Conservation (phyloP, 495 filamentous ascomycete genomes). For the Podospora conica region DNA sequence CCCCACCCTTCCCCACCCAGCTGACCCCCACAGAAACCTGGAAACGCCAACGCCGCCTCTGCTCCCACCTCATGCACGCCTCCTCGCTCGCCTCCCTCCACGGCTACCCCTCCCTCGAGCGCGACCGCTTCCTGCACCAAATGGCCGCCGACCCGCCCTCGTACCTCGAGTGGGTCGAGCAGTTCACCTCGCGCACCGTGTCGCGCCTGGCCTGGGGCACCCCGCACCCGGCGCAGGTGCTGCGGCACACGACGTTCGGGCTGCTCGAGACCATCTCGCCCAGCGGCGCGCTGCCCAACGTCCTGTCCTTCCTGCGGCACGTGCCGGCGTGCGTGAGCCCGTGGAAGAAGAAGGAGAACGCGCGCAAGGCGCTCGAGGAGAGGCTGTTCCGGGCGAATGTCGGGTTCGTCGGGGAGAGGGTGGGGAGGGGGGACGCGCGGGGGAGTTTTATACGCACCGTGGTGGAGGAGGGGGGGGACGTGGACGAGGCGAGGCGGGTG, state of each 20-base stretch:
- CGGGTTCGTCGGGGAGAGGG: slow-evolving; percentile 33
- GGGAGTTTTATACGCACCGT: slow-evolving; percentile 44
- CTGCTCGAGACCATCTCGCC: slow-evolving; percentile 54
- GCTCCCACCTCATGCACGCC: slow-evolving; percentile 48
- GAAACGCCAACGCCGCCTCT: slow-evolving; percentile 54
- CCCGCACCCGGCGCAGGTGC: slow-evolving; percentile 38
- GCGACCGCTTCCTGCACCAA: slow-evolving; percentile 48
- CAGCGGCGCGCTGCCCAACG: slow-evolving; percentile 48
- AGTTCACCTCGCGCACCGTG: slow-evolving; percentile 55
- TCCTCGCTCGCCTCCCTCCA: slow-evolving; percentile 40
- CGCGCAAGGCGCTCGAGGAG: slow-evolving; percentile 35
- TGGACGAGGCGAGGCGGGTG: slow-evolving; percentile 36
- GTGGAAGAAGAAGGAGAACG: slow-evolving; percentile 47
- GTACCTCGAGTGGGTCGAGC: slow-evolving; percentile 51
- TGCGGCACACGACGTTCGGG: slow-evolving; percentile 51
- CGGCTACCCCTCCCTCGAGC: slow-evolving; percentile 48
- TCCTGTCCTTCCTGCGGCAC: slow-evolving; percentile 39
- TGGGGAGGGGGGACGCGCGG: slow-evolving; percentile 18
- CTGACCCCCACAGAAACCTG: slow-evolving; percentile 39
- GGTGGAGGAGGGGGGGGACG: slow-evolving; percentile 25
- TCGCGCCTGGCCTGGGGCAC: slow-evolving; percentile 54
- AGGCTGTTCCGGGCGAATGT: slow-evolving; percentile 34
- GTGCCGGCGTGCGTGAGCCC: slow-evolving; percentile 40
- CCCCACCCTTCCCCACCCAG: background rate
- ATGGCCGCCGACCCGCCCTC: slow-evolving; percentile 35